Conservation (phyloP, 2,329 filamentous ascomycete species). For the Cladophialophora psammophila region DNA sequence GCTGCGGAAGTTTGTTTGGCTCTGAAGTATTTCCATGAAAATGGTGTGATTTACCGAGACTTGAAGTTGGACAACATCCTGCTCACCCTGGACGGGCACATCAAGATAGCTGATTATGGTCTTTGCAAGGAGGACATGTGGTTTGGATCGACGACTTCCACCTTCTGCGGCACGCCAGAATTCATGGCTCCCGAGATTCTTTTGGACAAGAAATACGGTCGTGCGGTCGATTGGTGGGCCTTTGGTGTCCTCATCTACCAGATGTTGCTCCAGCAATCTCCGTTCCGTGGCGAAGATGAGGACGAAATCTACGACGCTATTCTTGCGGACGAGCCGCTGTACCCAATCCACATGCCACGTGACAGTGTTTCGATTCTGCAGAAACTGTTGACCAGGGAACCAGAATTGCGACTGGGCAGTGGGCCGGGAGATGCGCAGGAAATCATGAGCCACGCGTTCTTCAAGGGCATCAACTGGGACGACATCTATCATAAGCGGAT, state of each 20-base stretch:
- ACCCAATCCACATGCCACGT: conserved; percentile 97
- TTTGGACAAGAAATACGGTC: conserved; percentile 96
- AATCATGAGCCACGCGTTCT: conserved; percentile 98
- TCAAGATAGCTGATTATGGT: conserved; percentile 98
- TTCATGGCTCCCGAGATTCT: conserved; percentile 99
- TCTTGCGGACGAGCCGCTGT: conserved; percentile 93
- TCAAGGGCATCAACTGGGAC: conserved; percentile 97
- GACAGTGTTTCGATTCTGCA: conserved; percentile 98
- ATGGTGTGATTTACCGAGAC: conserved; percentile 94
- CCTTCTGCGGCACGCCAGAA: conserved; percentile 98
- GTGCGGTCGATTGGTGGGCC: conserved; percentile 99
- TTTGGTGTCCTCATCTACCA: conserved; percentile 99
- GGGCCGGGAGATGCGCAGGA: conserved; percentile 97
- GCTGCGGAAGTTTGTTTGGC: conserved; percentile 96
- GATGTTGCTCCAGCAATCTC: conserved; percentile 98
- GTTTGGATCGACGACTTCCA: conserved; percentile 96
- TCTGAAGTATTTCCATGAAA: conserved; percentile 99
- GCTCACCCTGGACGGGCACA: conserved; percentile 91
- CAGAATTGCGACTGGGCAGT: conserved; percentile 88
- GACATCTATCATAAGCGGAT: conserved; percentile 97
- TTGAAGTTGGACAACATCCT: conserved; percentile 88
- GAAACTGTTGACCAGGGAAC: conserved; percentile 94
- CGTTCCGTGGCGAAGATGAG: conserved; percentile 97
- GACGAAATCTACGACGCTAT: conserved; percentile 99
- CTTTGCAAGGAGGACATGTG: conserved; percentile 99